A percentile compares a stretch with the other conserved stretches of the same genome.
Evolutionary conservation across 768 basidiomycete genomes (phyloP).

Genomic region (Leucocoprinus leucothites): DNA sequence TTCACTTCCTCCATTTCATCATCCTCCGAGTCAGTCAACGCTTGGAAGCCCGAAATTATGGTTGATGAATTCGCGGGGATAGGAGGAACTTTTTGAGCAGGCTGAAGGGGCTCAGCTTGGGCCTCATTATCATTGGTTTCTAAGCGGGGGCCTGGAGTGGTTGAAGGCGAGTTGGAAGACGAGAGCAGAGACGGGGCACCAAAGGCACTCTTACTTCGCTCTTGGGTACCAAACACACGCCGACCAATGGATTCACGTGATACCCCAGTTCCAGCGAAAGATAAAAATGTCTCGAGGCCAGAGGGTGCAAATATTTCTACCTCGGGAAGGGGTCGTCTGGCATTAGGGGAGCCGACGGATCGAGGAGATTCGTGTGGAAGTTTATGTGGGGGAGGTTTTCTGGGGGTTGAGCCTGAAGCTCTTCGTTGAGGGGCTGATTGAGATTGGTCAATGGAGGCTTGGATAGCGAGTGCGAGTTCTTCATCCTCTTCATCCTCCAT

Average conservation of each 20-base stretch:
- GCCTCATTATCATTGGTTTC: neutral
- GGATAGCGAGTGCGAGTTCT: constrained; percentile 56
- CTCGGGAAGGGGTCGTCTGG: constrained; percentile 15
- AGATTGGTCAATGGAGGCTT: constrained; percentile 51
- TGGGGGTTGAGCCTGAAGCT: neutral
- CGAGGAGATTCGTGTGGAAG: constrained; percentile 1
- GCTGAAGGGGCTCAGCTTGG: neutral
- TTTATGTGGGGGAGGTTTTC: neutral
- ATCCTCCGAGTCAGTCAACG: constrained; percentile 19
- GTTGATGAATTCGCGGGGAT: neutral
- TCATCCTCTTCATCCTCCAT: constrained; percentile 51
- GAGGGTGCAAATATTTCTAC: constrained; percentile 36
- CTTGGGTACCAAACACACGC: constrained; percentile 1
- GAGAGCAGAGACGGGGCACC: constrained; percentile 27
- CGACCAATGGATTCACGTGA: constrained; percentile 14
- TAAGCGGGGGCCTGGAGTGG: neutral
- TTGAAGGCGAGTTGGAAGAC: constrained; percentile 8
- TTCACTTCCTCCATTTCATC: constrained; percentile 34
- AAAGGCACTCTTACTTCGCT: constrained; percentile 17
- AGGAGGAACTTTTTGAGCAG: neutral
- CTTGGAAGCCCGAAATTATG: neutral
- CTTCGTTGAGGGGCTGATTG: neutral
- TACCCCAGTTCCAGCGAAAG: constrained; percentile 60
- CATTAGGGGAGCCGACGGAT: constrained; percentile 10
- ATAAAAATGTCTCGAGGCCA: constrained; percentile 62